phyloP scores from a whole-genome alignment of 179 eudicot species.

The Patellifolia procumbens region DNA sequence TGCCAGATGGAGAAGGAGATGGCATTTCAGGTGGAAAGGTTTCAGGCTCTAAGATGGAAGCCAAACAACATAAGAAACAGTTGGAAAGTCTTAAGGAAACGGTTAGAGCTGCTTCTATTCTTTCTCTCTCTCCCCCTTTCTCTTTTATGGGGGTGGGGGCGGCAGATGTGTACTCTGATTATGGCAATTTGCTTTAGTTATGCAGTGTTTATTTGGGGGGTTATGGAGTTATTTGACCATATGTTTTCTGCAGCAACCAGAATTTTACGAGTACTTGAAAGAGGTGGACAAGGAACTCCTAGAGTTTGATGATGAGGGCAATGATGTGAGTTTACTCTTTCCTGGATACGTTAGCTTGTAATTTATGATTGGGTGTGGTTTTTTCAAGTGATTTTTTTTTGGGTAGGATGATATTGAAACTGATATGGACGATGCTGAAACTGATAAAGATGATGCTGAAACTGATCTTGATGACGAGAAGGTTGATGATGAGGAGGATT shows the following conservation, averaged over 20 bases:
- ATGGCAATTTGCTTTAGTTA: background rate
- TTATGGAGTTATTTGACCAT: background rate
- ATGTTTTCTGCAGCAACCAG: conserved; percentile 69
- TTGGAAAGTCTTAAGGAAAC: conserved; percentile 65
- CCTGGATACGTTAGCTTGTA: conserved; percentile 1
- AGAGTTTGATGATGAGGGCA: conserved; percentile 69
- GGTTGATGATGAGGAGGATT: conserved; percentile 31
- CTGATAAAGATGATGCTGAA: conserved; percentile 47
- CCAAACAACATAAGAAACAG: conserved; percentile 56
- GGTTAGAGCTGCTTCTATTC: conserved; percentile 34
- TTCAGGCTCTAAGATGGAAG: conserved; percentile 34
- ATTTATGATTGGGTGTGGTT: conserved; percentile 10
- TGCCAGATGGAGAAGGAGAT: conserved; percentile 28
- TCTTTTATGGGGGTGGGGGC: background rate
- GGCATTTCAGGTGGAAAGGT: conserved; percentile 22
- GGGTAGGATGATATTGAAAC: conserved; percentile 26
- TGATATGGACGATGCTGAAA: conserved; percentile 11
- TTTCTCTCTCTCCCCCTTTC: background rate
- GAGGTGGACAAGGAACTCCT: conserved; percentile 84
- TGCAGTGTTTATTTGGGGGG: background rate
- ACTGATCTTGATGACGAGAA: conserved; percentile 44
- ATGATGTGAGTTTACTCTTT: conserved; percentile 57
- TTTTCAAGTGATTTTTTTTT: background rate
- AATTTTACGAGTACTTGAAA: conserved; percentile 75
- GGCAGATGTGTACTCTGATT: background rate